Evolutionary conservation across 805 yeast species (phyloP), one percentile per base, ranked within the genome.

Genomic region (Ogataea siamensis): DNA sequence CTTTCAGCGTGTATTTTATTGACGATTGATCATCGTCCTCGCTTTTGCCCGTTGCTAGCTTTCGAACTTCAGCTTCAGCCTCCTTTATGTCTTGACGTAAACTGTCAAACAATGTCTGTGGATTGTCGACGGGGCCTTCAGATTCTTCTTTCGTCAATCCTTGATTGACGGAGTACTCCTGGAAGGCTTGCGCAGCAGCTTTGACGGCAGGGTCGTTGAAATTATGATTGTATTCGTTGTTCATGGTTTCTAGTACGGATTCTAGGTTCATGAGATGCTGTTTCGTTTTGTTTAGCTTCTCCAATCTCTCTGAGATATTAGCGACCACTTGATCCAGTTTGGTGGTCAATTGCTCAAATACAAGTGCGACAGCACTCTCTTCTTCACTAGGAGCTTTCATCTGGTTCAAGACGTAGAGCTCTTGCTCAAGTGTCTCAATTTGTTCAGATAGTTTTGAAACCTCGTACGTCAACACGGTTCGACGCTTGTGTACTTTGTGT

Each of bases 121-220:
- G n/a, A n/a, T n/a, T n/a, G n/a, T n/a, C n/a, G n/a, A n/a, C n/a
- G n/a, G n/a, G n/a, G n/a, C n/a, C n/a, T n/a, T n/a, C n/a, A n/a
- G n/a, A n/a, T n/a, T 34, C 21, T 11, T 43, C 38, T n/a, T 24
- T 38, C 5, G n/a, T 32, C 10, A 28, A 34, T 4, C 39, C 60
- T 27, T 64, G 60, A 45, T 71, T 71, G 8, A 74, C 70, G 7
- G 60, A 48, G 47, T 73, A 69, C 45, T 75, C 71, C 30, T 73
- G 75, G 54, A 60, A 82, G 0, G 66, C 64, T 13, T 73, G 65
- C 12, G 87, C 80, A 1, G 89, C 80, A 14, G 68, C 73, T 57
- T 87, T 87, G 13, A 89, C 96, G 0, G 89, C 94, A 6, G 78
- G 76, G 61, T 89, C 96, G 55, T 89, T 87, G 63, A 87, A 77